phyloP scores from a whole-genome alignment of 768 basidiomycete species.

The Serendipita vermifera region DNA sequence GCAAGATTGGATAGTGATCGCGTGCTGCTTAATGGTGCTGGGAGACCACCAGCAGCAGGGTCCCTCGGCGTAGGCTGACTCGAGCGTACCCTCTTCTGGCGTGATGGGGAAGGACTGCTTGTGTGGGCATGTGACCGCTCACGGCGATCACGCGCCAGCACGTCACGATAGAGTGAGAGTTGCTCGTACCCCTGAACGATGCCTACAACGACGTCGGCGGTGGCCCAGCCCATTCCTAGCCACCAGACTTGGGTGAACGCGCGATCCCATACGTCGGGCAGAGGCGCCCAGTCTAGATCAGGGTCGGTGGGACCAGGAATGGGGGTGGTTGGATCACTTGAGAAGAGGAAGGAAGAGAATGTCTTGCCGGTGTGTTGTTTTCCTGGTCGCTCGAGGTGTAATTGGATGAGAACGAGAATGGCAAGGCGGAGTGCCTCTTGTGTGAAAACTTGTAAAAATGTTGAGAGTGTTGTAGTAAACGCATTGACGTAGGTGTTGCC shows the following conservation, averaged over 20 bases:
- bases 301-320: constrained; percentile 15
- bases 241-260: constrained; percentile 64
- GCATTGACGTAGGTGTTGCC: constrained; percentile 14
- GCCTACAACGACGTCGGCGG: constrained; percentile 50
- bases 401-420: constrained; percentile 39
- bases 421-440: constrained; percentile 43
- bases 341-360: neutral
- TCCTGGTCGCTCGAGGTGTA: constrained; percentile 22
- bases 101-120: constrained; percentile 1
- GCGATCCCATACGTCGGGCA: constrained; percentile 38
- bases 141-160: constrained; percentile 39
- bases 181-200: constrained; percentile 60
- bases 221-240: constrained; percentile 63
- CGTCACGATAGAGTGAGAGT: constrained; percentile 53
- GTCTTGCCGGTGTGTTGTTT: neutral
- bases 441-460: constrained; percentile 37
- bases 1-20: no score
- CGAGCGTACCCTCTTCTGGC: neutral
- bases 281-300: constrained; percentile 28
- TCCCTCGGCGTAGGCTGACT: no score
- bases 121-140: constrained; percentile 17
- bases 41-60: no score
- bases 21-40: no score
- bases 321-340: constrained; percentile 6
- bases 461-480: constrained; percentile 26